Evolutionary conservation across 1,284 basidiomycete species (phyloP).

Genomic region (Cystobasidiaceae sp.): DNA sequence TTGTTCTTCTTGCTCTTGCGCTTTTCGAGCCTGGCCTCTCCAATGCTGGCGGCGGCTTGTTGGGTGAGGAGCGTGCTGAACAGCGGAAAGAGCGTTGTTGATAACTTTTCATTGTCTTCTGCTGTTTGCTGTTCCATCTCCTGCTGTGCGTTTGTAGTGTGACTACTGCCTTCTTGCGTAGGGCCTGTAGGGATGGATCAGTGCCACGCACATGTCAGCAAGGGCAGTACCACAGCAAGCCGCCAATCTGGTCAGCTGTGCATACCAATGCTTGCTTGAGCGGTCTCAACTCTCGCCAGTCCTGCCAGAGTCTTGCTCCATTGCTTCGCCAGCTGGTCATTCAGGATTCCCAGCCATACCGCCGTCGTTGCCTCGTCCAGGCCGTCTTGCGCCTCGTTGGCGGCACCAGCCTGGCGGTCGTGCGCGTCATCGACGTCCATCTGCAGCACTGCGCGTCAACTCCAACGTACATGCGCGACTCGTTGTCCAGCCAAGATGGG

Average conservation of each 20-base stretch:
- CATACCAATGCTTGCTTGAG: neutral
- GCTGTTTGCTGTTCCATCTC: no score
- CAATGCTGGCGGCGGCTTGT: no score
- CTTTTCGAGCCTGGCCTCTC: no score
- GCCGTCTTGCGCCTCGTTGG: neutral
- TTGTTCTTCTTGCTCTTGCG: no score
- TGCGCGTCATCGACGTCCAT: neutral
- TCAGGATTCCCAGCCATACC: neutral
- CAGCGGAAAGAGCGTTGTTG: no score
- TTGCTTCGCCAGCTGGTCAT: neutral
- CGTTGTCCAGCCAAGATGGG: neutral
- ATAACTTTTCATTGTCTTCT: no score
- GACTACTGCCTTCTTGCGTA: neutral
- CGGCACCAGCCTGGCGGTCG: neutral
- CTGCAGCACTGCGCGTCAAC: neutral
- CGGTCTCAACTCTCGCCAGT: neutral
- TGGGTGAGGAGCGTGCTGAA: no score
- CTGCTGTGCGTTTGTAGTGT: neutral
- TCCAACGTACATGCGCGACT: neutral
- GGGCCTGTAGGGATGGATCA: neutral
- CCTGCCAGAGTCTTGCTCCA: neutral
- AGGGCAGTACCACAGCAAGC: neutral
- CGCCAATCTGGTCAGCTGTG: neutral
- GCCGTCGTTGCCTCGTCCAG: neutral
- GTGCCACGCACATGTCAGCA: neutral